Conservation (phyloP, 306 rosid genomes). For the Biancaea sappan region DNA sequence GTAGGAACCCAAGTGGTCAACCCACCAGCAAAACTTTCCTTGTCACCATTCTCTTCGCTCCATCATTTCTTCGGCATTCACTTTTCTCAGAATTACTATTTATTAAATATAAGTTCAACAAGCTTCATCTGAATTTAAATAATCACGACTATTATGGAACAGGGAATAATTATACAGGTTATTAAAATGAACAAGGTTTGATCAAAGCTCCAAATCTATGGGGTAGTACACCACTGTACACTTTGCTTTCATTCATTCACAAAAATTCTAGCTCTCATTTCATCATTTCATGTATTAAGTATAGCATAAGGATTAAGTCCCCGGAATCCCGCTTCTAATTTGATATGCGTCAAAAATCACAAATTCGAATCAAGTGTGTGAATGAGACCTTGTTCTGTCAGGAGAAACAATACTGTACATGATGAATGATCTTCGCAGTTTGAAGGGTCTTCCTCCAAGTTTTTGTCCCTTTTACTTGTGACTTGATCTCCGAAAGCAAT, state of each 20-base stretch:
- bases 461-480: neutral
- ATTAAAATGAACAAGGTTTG: neutral
- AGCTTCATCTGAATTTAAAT: neutral
- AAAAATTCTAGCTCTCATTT: neutral
- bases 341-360: constrained; percentile 19
- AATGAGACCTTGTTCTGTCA: constrained; percentile 16
- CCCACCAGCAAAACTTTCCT: neutral
- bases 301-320: neutral
- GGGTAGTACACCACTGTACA: neutral
- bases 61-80: neutral
- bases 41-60: neutral
- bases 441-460: constrained; percentile 5
- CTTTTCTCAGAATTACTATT: neutral
- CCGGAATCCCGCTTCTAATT: neutral
- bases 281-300: neutral
- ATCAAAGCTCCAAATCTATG: neutral
- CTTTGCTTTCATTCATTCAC: neutral
- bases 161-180: neutral
- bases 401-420: constrained; percentile 31
- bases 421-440: too few relatives aligned
- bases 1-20: neutral
- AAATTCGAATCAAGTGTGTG: constrained; percentile 7
- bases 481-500: constrained; percentile 12
- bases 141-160: neutral
- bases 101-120: neutral